Percentiles rank a stretch among this genome's conserved stretches.
phyloP scores from a whole-genome alignment of 2,329 filamentous ascomycete species.

The Leptographium lundbergii region DNA sequence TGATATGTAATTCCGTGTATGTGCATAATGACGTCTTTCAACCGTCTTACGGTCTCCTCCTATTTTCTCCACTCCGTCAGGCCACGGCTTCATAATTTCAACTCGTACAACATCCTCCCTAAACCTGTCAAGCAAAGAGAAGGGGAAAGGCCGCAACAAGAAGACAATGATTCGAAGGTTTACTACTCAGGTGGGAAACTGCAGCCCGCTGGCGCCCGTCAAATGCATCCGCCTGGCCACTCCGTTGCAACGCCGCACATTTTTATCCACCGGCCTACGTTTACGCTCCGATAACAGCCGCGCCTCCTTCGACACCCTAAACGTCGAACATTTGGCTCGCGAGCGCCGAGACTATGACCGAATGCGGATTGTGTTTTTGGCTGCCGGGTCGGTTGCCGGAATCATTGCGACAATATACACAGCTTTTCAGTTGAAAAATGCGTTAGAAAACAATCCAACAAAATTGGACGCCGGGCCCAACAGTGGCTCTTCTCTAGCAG shows the following conservation, averaged over 20 bases:
- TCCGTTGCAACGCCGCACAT: not conserved
- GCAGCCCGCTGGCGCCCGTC: not conserved
- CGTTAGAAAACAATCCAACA: slow-evolving; percentile 16
- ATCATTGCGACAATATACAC: slow-evolving; percentile 38
- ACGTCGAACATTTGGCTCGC: slow-evolving; percentile 34
- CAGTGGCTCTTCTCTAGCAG: not conserved
- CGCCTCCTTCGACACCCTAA: slow-evolving; percentile 31
- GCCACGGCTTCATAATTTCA: not conserved
- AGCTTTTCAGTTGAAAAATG: slow-evolving; percentile 36
- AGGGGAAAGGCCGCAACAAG: not conserved
- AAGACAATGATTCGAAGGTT: slow-evolving; percentile 18
- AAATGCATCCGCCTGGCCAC: not conserved
- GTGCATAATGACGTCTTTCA: not conserved
- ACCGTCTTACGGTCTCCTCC: not conserved
- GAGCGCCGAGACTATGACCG: slow-evolving; percentile 36
- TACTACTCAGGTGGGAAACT: slow-evolving; percentile 14
- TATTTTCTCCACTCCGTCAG: not conserved
- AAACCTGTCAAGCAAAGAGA: not conserved
- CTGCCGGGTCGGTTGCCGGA: slow-evolving; percentile 36
- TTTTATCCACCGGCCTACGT: not conserved
- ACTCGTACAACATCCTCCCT: not conserved
- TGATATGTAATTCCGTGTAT: not conserved
- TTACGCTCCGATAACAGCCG: not conserved
- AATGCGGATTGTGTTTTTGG: slow-evolving; percentile 37
- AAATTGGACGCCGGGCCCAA: slow-evolving; percentile 28